phyloP scores from a whole-genome alignment of 257 asterid genomes.

The Rauvolfia tetraphylla region DNA sequence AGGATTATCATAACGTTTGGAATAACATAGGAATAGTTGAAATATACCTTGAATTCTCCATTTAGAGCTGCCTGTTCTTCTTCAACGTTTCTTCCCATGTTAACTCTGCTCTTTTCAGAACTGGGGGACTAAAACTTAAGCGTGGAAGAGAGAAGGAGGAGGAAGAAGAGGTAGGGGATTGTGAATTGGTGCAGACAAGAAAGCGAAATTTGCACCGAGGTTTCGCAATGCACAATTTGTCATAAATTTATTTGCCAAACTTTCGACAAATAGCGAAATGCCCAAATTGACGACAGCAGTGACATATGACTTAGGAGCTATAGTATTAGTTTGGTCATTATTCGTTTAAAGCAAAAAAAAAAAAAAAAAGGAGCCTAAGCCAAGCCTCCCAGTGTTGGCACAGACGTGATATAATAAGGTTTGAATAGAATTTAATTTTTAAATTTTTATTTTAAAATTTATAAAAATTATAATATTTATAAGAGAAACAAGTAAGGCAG shows the following conservation, averaged over 20 bases:
- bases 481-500: too few species aligned
- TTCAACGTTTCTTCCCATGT: slow-evolving; percentile 41
- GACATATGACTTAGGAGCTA: not conserved
- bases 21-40: not conserved
- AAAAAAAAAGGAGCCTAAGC: too few species aligned
- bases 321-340: not conserved
- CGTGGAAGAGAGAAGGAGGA: not conserved
- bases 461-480: too few species aligned
- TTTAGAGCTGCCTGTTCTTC: slow-evolving; percentile 24
- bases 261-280: slow-evolving; percentile 14
- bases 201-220: not conserved
- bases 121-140: not conserved
- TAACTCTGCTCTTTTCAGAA: not conserved
- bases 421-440: too few species aligned
- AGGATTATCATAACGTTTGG: not conserved
- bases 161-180: slow-evolving; percentile 2
- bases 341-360: not conserved
- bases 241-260: slow-evolving; percentile 6
- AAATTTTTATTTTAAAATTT: too few species aligned
- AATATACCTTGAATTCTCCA: slow-evolving; percentile 42
- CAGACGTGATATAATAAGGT: too few species aligned
- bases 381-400: too few species aligned
- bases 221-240: not conserved
- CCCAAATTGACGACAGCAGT: slow-evolving; percentile 20
- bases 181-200: slow-evolving; percentile 5